phyloP scores from a whole-genome alignment of 805 yeast species.

The Pichia exigua region DNA sequence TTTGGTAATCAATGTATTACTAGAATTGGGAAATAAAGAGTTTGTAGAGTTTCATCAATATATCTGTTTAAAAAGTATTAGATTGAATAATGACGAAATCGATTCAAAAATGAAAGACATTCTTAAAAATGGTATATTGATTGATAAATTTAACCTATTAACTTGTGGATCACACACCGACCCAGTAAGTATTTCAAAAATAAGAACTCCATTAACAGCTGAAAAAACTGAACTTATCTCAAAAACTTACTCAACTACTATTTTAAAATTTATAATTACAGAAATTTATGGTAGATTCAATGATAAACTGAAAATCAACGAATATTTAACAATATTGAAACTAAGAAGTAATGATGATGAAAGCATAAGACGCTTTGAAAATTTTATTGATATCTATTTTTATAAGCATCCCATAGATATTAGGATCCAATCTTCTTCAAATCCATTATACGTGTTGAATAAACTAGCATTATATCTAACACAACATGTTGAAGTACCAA shows the following conservation, averaged over 20 bases:
- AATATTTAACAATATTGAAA: neutral
- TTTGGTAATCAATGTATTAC: neutral
- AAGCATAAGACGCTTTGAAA: neutral
- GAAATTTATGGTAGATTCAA: neutral
- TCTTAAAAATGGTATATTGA: neutral
- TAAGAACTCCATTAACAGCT: neutral
- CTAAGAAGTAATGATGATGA: neutral
- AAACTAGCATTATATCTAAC: neutral
- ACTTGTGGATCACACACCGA: neutral
- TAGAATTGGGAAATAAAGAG: neutral
- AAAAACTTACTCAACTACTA: neutral
- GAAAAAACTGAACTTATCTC: neutral
- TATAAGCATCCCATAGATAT: neutral
- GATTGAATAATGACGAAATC: neutral
- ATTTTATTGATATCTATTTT: neutral
- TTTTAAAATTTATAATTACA: conserved; percentile 1
- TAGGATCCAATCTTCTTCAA: neutral
- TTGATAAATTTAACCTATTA: conserved; percentile 1
- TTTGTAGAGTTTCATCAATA: conserved; percentile 1
- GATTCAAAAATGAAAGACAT: neutral
- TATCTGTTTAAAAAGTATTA: neutral
- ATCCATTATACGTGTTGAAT: neutral
- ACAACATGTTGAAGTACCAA: neutral
- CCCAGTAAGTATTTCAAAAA: neutral
- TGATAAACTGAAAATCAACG: conserved; percentile 1